A percentile compares a stretch with the other conserved stretches of the same genome.
Evolutionary conservation across 129 eudicot species (phyloP).

Genomic region (Pulicaria dysenterica): DNA sequence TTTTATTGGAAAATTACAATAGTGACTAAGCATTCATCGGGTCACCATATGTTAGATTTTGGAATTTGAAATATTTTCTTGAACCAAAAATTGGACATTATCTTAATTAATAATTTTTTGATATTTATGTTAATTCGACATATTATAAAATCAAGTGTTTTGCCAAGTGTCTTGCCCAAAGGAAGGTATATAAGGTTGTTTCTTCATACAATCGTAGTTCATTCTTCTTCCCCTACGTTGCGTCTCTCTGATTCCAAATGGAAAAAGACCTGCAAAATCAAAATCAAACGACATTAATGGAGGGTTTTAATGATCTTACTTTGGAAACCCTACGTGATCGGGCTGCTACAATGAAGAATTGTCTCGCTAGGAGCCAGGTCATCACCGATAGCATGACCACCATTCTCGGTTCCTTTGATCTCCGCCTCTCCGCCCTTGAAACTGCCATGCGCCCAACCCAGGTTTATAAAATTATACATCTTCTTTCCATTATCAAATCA

Average conservation of each 20-base stretch:
- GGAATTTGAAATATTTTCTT: too few relatives aligned
- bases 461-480: slow-evolving; percentile 27
- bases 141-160: neutral
- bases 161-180: neutral
- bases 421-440: slow-evolving; percentile 94
- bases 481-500: neutral
- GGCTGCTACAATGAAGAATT: slow-evolving; percentile 67
- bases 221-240: neutral
- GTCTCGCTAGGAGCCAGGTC: slow-evolving; percentile 64
- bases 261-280: slow-evolving; percentile 3
- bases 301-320: slow-evolving; percentile 33
- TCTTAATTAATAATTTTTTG: too few relatives aligned
- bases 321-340: slow-evolving; percentile 74
- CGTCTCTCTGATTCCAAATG: neutral
- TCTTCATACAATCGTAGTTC: neutral
- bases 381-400: slow-evolving; percentile 79
- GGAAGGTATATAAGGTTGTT: slow-evolving; percentile 16
- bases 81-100: too few relatives aligned
- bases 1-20: too few relatives aligned
- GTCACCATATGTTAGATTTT: too few relatives aligned
- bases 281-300: slow-evolving; percentile 27
- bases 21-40: too few relatives aligned
- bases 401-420: slow-evolving; percentile 91
- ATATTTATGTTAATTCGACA: too few relatives aligned
- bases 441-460: slow-evolving; percentile 98